Evolutionary conservation across 768 basidiomycete species (phyloP).

Genomic region (Podaxis sp.): DNA sequence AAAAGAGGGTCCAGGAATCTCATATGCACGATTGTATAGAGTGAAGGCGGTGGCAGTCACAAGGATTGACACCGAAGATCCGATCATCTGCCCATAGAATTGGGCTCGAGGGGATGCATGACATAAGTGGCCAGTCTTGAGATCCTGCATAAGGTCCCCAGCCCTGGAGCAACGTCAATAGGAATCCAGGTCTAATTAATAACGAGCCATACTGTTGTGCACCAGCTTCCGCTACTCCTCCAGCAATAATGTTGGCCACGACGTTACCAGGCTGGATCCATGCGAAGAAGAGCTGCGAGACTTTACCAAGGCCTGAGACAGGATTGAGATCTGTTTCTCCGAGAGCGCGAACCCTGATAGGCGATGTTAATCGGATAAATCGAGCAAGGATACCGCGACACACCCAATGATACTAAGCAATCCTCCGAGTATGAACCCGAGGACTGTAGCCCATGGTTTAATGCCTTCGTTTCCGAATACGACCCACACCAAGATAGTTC

Average conservation of each 20-base stretch:
- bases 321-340: constrained; percentile 96
- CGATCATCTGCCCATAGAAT: constrained; percentile 92
- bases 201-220: constrained; percentile 70
- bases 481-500: constrained; percentile 80
- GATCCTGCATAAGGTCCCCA: constrained; percentile 97
- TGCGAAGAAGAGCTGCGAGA: constrained; percentile 92
- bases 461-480: constrained; percentile 93
- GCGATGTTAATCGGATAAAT: constrained; percentile 17
- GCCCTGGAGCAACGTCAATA: constrained; percentile 49
- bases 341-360: constrained; percentile 78
- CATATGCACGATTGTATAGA: constrained; percentile 84
- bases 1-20: constrained; percentile 92
- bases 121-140: constrained; percentile 95
- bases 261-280: constrained; percentile 93
- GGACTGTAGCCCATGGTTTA: constrained; percentile 90
- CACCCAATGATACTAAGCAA: constrained; percentile 88
- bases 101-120: constrained; percentile 91
- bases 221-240: constrained; percentile 95
- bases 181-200: background rate
- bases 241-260: constrained; percentile 97
- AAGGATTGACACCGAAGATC: constrained; percentile 83
- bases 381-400: constrained; percentile 24
- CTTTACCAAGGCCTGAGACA: constrained; percentile 91
- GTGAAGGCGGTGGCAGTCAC: constrained; percentile 87
- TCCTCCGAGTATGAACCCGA: constrained; percentile 82